Conservation (phyloP, 768 basidiomycete species). For the Amanita exitialis region DNA sequence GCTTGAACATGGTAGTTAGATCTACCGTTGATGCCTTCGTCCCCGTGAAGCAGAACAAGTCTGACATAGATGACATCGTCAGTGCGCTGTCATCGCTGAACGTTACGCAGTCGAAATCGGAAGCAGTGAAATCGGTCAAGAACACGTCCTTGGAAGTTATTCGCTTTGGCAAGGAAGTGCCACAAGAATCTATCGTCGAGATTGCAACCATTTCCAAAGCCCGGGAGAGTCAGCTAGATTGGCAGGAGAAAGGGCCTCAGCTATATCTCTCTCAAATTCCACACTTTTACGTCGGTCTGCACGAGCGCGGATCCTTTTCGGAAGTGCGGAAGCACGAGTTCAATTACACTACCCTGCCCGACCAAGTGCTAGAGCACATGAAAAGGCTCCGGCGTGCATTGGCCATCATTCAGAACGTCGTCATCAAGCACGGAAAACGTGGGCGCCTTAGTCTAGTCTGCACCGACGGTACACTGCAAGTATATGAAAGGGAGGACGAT, state of each 20-base stretch:
- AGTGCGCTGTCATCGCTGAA: background rate
- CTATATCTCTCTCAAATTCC: constrained; percentile 38
- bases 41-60: constrained; percentile 11
- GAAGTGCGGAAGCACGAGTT: constrained; percentile 6
- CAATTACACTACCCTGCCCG: background rate
- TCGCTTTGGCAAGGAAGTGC: constrained; percentile 23
- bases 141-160: constrained; percentile 23
- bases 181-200: constrained; percentile 14
- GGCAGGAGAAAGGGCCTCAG: constrained; percentile 38
- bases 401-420: background rate
- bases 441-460: constrained; percentile 5
- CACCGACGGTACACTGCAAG: background rate
- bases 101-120: background rate
- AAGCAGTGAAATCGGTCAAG: constrained; percentile 14
- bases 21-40: constrained; percentile 28
- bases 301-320: constrained; percentile 28
- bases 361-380: background rate
- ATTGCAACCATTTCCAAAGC: constrained; percentile 1
- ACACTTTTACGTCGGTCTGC: constrained; percentile 30
- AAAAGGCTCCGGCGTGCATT: constrained; percentile 1
- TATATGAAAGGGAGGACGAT: constrained; percentile 1
- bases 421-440: background rate
- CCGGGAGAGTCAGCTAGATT: constrained; percentile 17
- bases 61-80: background rate
- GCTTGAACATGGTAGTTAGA: constrained; percentile 29